A percentile compares a stretch with the other conserved stretches of the same genome.
Evolutionary conservation across 768 basidiomycete genomes (phyloP).

Genomic region (Coprinellus micaceus): DNA sequence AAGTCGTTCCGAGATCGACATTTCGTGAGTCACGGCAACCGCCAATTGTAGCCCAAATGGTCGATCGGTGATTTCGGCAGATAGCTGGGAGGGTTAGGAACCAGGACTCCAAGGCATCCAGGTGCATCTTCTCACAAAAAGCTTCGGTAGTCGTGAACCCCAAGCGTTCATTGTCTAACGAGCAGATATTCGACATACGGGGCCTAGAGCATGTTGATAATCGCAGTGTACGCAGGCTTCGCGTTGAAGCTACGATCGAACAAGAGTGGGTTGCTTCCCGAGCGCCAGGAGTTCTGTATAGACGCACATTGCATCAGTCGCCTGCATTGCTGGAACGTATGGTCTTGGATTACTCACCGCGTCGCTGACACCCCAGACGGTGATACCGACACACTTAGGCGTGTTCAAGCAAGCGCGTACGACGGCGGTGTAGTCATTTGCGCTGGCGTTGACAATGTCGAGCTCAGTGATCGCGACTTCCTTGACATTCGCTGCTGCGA

Average conservation of each 20-base stretch:
- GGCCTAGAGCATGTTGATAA: conserved; percentile 13
- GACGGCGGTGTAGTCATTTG: conserved; percentile 44
- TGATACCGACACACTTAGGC: conserved; percentile 43
- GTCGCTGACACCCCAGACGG: conserved; percentile 49
- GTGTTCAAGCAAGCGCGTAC: conserved; percentile 44
- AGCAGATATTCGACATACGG: neutral
- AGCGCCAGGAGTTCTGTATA: conserved; percentile 26
- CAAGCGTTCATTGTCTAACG: too few species aligned
- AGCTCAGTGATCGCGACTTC: conserved; percentile 50
- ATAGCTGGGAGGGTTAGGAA: too few species aligned
- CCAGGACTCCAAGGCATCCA: too few species aligned
- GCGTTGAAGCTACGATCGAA: conserved; percentile 24
- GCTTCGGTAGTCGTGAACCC: too few species aligned
- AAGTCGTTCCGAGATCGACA: too few species aligned
- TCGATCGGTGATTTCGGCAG: too few species aligned
- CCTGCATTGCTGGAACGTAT: conserved; percentile 5
- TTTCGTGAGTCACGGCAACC: too few species aligned
- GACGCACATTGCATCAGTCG: neutral
- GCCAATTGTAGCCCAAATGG: too few species aligned
- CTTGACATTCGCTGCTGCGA: conserved; percentile 34
- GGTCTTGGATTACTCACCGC: conserved; percentile 36
- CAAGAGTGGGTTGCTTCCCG: conserved; percentile 19
- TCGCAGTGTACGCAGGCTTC: conserved; percentile 25
- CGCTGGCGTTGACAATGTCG: conserved; percentile 35
- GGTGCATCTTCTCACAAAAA: too few species aligned